A percentile compares a stretch with the other conserved stretches of the same genome.
Evolutionary conservation across 1,284 basidiomycete species (phyloP).

Genomic region (Marasmius oreades): DNA sequence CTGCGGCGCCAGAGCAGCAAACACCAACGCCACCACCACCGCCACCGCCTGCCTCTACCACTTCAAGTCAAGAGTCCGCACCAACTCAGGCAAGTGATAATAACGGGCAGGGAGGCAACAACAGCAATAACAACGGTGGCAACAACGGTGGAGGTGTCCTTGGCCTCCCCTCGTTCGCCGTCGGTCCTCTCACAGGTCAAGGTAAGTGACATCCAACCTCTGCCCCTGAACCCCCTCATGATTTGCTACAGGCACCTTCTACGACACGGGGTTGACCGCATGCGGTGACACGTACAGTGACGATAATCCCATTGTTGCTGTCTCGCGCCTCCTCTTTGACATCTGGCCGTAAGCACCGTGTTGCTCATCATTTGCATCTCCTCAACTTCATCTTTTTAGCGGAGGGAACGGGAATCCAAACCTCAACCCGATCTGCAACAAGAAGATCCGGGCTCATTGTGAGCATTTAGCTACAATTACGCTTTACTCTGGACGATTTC

Average conservation of each 20-base stretch:
- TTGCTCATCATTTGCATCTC: constrained; percentile 1
- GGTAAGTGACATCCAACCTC: constrained; percentile 28
- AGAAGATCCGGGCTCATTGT: constrained; percentile 44
- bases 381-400: constrained; percentile 27
- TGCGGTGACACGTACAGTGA: constrained; percentile 62
- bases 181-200: constrained; percentile 42
- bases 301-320: constrained; percentile 57
- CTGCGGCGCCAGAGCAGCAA: constrained; percentile 15
- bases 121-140: background rate
- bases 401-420: constrained; percentile 58
- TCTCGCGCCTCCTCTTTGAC: constrained; percentile 58
- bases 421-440: constrained; percentile 58
- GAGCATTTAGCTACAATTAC: constrained; percentile 26
- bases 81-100: constrained; percentile 7
- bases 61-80: constrained; percentile 15
- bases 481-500: too few species aligned
- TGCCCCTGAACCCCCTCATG: constrained; percentile 8
- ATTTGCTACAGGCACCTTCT: constrained; percentile 7
- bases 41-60: background rate
- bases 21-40: constrained; percentile 6
- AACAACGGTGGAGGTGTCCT: constrained; percentile 18
- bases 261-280: constrained; percentile 57
- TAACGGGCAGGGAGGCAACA: background rate
- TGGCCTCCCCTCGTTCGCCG: background rate
- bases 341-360: constrained; percentile 52